Evolutionary conservation across 176 grass and related monocot genomes (phyloP), one percentile per base, ranked within the genome.

Genomic region (Echinochloa phyllopogon): DNA sequence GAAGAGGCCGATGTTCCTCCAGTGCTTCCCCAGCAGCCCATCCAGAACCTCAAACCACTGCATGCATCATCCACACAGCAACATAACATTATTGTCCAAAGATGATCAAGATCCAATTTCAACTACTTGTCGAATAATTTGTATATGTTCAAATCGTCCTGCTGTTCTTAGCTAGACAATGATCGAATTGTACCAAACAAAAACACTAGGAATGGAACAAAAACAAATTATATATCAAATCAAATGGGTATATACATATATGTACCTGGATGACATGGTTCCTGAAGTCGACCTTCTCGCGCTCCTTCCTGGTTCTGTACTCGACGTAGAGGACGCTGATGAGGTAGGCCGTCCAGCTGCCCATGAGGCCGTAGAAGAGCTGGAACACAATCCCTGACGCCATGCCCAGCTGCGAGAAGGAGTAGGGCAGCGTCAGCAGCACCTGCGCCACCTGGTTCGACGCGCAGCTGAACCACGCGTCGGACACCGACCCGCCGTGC

Each of bases 391-490:
- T 42, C 11, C 96, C 96, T 0, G 93, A 96, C 44, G 53, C 85
- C 96, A 99, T 96, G 2, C 96, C 96, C 2, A 99, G 88, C 85
- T 99, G 96, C 55, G 96, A 96, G 88, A 99, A 99, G 1, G 96
- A 99, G 88, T 99, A 99, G 14, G 96, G 96, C 86, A 99, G 84
- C 65, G 96, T 99, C 85, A 99, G 91, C 48, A 99, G 93, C 84
- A 99, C 96, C 91, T 99, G 96, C 45, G 96, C 96, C 78, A 99
- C 96, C 95, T 98, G 95, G 82, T 98, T 98, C 8, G 95, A 98
- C 27, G 95, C 87, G 69, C 95, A 98, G 82, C 95, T 95, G 91
- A 98, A 98, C 95, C 95, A 98, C 15, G 95, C 95, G 88, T 98
- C 95, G 66, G 95, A 98, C 23, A 82, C 92, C 0, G 95, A 98